Evolutionary conservation across 2,329 filamentous ascomycete genomes (phyloP), one percentile per base, ranked within the genome.

Genomic region (Coleophoma cylindrospora): DNA sequence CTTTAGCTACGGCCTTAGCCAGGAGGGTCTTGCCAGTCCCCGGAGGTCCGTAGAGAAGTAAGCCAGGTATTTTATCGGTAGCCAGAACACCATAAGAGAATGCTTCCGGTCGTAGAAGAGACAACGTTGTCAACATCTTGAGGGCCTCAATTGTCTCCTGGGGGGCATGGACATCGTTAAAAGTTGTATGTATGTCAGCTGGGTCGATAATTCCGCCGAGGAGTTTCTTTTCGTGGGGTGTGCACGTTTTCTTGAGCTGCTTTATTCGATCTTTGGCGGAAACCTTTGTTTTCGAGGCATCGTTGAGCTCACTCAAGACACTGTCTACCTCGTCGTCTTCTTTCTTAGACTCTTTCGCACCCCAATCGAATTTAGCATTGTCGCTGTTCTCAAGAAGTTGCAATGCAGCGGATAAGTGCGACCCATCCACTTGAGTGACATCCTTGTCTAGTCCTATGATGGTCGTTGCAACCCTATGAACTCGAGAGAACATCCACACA

Each of bases 81-180:
- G 91, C 88, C 12, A 99, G 79, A 4, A 99, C 89, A 68, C 94
- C 94, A 59, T 99, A 99, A 11, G 84, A 85, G 69, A 97, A 99
- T n/a, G 91, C 92, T 54, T 97, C 91, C 0, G 94, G 94, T 0
- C 92, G 84, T 46, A 89, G 76, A 5, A 99, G 76, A 0, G 91
- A 94, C 15, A 99, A 74, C 1, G 89, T 89, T 0, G 94, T 99
- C 46, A 97, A 77, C 5, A 90, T 89, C 65, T 92, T 91, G 49
- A 99, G 76, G 1, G 91, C 87, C 19, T 94, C 89, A 32, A 95
- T 87, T 2, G 90, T 96, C 53, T 91, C 89, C 0, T 77, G 70
- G 0, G 91, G 84, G 2, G 86, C 90, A 60, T 95, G 89, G 17
- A 99, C 87, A 64, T 96, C 88, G 21, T 81, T 76, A 64, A 97